These are phyloP conservation scores for Ephemerocybe angulata DNA, from an alignment of 768 basidiomycete species.

Conservation along the genomic window DNA sequence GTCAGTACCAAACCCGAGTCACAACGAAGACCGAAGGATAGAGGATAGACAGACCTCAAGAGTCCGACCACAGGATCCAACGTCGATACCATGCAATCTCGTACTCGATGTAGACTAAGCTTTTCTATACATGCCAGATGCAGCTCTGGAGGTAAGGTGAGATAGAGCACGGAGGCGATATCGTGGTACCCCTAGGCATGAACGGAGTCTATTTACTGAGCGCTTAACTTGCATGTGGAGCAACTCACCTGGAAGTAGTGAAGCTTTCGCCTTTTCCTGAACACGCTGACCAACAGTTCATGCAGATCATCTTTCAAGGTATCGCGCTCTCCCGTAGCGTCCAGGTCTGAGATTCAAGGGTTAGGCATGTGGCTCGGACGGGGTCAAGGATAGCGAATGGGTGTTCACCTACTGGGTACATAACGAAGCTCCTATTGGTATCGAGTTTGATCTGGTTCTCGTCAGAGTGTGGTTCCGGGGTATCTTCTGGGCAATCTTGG, in stretches of 20 bases:
- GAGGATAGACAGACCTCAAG: slow-evolving; percentile 46
- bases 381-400: slow-evolving; percentile 5
- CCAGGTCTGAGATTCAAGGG: slow-evolving; percentile 8
- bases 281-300: slow-evolving; percentile 67
- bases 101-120: slow-evolving; percentile 69
- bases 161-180: slow-evolving; percentile 78
- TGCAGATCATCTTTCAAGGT: slow-evolving; percentile 64
- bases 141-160: slow-evolving; percentile 63
- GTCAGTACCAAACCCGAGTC: too few species aligned
- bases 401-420: slow-evolving; percentile 82
- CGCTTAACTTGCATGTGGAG: background rate
- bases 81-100: slow-evolving; percentile 85
- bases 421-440: slow-evolving; percentile 89
- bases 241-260: slow-evolving; percentile 75
- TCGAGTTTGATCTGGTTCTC: slow-evolving; percentile 87
- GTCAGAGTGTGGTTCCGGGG: slow-evolving; percentile 52
- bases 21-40: background rate
- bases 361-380: too few species aligned
- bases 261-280: slow-evolving; percentile 67
- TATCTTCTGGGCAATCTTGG: slow-evolving; percentile 3
- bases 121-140: slow-evolving; percentile 63
- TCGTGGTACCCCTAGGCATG: slow-evolving; percentile 83
- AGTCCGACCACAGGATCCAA: slow-evolving; percentile 84
- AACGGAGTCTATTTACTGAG: background rate
- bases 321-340: slow-evolving; percentile 38